Base-by-base conservation (phyloP, 495 filamentous ascomycete species). In the Penicillium atrosanguineum region DNA sequence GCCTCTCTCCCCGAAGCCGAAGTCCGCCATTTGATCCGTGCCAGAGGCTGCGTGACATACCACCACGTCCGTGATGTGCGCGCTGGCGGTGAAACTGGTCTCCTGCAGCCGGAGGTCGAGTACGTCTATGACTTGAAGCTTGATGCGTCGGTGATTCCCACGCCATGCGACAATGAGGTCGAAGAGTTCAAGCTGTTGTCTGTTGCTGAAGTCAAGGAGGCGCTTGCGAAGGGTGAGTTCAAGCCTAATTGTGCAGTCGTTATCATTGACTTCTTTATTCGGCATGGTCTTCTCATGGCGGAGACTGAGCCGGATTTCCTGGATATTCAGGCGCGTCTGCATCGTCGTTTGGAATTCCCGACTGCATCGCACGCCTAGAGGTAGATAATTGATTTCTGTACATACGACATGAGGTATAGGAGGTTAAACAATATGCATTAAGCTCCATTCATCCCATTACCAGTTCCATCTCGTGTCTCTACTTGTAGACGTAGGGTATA, bases 171-270 rank as follows among this genome's bases (percentile, higher is more conserved):
- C 61, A 81, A 85, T 41, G 94, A 97, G 74, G 94, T 97, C 6
- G 86, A 91, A 62, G 83, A 83, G 31, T 99, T 99, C 70, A 79
- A 82, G 59, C 72, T 97, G 55, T 80, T 79, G 76, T 86, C 79
- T 3, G 78, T 97, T 36, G 80, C 87, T 4, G 82, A 95, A 65
- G 85, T 93, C 4, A 76, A 86, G 74, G 75, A 80, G 50, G 84
- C 86, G 16, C 62, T 99, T 55, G 80, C 79, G 1, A 73, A 75
- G 43, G 88, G 88, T 1, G 78, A 86, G 54, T 97, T 95, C 74
- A 99, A 99, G 73, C 90, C 95, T 0, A 99, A 99, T 65, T 97
- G 92, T 65, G 87, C 87, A 2, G 60, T 93, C 49, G 79, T 95
- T 20, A 69, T 95, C 60, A 68, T 95, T 41, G 90, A 96, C 69